These are phyloP conservation scores for Astraeus odoratus DNA, from an alignment of 768 basidiomycete genomes.

Conservation along the genomic window DNA sequence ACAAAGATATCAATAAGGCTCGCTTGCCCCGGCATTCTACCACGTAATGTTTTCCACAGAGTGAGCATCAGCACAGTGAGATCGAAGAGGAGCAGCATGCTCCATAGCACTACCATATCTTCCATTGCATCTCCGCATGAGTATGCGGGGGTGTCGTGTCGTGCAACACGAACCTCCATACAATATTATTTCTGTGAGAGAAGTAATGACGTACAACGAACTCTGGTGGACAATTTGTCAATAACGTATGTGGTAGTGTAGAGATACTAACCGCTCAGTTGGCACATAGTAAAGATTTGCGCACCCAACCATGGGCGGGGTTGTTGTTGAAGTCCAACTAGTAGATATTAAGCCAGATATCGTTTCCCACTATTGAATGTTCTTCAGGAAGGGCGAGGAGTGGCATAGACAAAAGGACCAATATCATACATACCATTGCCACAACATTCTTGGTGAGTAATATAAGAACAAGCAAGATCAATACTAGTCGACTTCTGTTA, in stretches of 20 bases:
- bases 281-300: too few relatives aligned
- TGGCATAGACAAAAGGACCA: not conserved
- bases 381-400: too few relatives aligned
- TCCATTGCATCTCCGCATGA: not conserved
- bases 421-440: constrained; percentile 3
- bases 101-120: not conserved
- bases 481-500: constrained; percentile 3
- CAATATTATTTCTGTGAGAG: too few relatives aligned
- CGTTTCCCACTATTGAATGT: too few relatives aligned
- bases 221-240: too few relatives aligned
- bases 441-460: not conserved
- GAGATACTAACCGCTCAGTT: too few relatives aligned
- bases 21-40: not conserved
- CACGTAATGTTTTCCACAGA: constrained; percentile 1
- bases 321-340: too few relatives aligned
- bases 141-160: constrained; percentile 6
- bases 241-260: too few relatives aligned
- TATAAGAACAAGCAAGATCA: not conserved
- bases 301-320: too few relatives aligned
- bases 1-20: not conserved
- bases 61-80: constrained; percentile 11
- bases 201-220: too few relatives aligned
- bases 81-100: constrained; percentile 12
- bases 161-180: not conserved
- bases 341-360: too few relatives aligned